phyloP scores from a whole-genome alignment of 176 grass and related monocot genomes.

The Avena insularis region DNA sequence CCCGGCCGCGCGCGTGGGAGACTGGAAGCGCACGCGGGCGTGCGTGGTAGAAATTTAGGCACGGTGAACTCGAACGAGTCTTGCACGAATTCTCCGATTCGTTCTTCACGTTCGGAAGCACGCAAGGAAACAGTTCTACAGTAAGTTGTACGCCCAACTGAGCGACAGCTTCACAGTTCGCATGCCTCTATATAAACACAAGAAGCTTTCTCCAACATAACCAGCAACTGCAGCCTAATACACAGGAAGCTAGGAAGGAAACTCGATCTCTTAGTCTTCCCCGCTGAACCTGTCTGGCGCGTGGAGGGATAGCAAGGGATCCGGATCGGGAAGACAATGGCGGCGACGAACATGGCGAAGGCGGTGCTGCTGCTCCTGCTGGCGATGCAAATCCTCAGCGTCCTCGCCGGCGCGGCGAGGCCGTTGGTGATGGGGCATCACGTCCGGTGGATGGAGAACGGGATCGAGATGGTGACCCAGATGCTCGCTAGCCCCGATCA shows the following conservation, averaged over 20 bases:
- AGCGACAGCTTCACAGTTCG: background rate
- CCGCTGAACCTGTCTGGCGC: background rate
- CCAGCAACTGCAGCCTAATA: background rate
- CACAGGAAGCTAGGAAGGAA: background rate
- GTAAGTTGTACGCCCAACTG: background rate
- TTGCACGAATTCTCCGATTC: background rate
- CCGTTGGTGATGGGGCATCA: background rate
- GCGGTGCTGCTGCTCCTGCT: conserved; percentile 22
- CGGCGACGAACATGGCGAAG: background rate
- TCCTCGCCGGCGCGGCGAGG: conserved; percentile 25
- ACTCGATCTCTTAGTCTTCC: background rate
- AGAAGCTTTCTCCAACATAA: background rate
- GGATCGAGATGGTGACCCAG: conserved; percentile 32
- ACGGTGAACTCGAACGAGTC: conserved; percentile 22
- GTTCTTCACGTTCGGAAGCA: background rate
- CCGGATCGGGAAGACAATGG: background rate
- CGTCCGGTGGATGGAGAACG: background rate
- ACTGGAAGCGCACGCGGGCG: too few relatives aligned
- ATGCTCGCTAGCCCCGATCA: conserved; percentile 5
- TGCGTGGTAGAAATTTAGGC: background rate
- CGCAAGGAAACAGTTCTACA: background rate
- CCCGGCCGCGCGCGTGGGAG: background rate
- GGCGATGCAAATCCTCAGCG: background rate
- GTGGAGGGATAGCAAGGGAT: background rate
- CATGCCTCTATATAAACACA: conserved; percentile 19